Base-by-base conservation (phyloP, 2,329 filamentous ascomycete species). In the Fusarium sp. region DNA sequence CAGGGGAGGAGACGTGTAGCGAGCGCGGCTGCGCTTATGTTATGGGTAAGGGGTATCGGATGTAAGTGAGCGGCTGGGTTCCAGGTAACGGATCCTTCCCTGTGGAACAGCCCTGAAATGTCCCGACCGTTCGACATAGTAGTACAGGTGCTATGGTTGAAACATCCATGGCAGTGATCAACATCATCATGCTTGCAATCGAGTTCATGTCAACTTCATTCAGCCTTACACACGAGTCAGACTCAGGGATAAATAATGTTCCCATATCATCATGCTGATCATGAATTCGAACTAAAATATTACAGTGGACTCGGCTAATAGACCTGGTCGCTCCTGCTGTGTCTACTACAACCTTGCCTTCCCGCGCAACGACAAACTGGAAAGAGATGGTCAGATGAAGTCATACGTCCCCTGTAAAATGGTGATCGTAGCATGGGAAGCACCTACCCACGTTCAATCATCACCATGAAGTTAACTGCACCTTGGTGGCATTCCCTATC, bases 211-310 rank as follows among this genome's bases (percentile, higher is more conserved):
- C 23, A 34, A 37, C n/a, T 51, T 28, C 5, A 23, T 33, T 64
- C 59, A 62, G 41, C 59, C 59, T 47, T 62, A 42, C 26, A 37
- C 47, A 33, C 40, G 60, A 64, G 59, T 64, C 60, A 47, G 53
- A 31, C 45, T 59, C 18, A 26, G 28, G 18, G 6, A 34, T n/a
- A 31, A 31, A 41, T 18, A 4, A 42, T 4, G 11, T 33, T 34
- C 15, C 16, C n/a, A 37, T 45, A 44, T 46, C 45, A 45, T 51
- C 34, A 63, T 63, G 30, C 8, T 18, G 58, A 57, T 41, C 37
- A 38, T 28, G 3, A 34, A 34, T 16, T 53, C 13, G 6, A 51
- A 40, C 30, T 46, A 52, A 58, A 59, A 46, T 52, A 41, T 51
- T 33, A 58, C 38, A 28, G 13, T 57, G 28, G 20, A 26, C 30